Evolutionary conservation across 2,329 filamentous ascomycete species (phyloP), one percentile per base, ranked within the genome.

Genomic region (Purpureocillium takamizusanense): DNA sequence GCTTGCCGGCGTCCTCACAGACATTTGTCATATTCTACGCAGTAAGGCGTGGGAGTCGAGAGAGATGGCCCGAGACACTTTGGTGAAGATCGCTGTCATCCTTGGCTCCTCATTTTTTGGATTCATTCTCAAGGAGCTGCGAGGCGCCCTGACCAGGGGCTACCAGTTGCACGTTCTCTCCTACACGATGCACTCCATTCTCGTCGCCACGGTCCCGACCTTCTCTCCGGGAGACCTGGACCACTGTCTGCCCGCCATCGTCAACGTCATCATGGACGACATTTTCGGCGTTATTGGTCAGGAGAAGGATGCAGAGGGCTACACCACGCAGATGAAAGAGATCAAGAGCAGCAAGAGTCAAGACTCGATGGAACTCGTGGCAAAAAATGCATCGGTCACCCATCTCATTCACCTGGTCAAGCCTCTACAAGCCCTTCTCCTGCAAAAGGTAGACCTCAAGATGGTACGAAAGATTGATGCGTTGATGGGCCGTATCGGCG

Each of bases 261-360:
- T 94, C 33, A 74, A 78, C 2, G 78, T 98, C 32, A 82, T 97
- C 46, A 92, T 98, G 86, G 92, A 98, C 53, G 94, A 98, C 55
- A 92, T 94, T 11, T 98, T 98, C 54, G 94, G 94, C 23, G 78
- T 80, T 6, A 83, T 84, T 27, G 92, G 92, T 2, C 85, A 95
- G 62, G 90, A 98, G 55, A 98, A 98, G 61, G 92, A 98, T 51
- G 90, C 90, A 0, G 88, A 95, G 51, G 92, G 89, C 38, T 98
- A 98, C 57, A 82, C 83, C 40, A 95, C 81, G 56, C 85, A 90
- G 60, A 95, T 94, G 82, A 95, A 94, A 61, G 92, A 98, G 63
- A 83, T 98, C 40, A 97, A 95, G 67, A 92, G 86, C 60, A 95
- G 86, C 69, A 98, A 97, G 69, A 95, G 89, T 56, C 94, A 89